Evolutionary conservation across 257 asterid species (phyloP), one percentile per base, ranked within the genome.

Genomic region (Jacaranda mimosifolia): DNA sequence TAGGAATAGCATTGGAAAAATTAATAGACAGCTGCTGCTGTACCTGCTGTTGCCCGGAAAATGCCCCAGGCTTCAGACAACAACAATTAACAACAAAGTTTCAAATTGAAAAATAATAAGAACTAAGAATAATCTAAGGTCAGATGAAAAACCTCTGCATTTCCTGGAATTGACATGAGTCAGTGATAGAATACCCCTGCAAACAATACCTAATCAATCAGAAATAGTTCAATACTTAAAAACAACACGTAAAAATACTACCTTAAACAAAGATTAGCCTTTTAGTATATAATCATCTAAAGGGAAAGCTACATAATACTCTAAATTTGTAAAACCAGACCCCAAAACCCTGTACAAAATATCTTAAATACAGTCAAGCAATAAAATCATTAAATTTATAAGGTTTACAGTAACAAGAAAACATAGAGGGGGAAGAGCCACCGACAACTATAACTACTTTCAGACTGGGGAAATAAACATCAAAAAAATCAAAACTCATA

Each of bases 1-100:
- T 83, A 26, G 98, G 98, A 80, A 94, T 89, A 81, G 89, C 86
- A 71, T 86, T 77, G 43, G 86, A 85, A 64, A 80, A 82, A 79
- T 72, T 77, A 81, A 85, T 75, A 83, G 93, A 81, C 78, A 14
- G 89, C 77, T 73, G 86, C 52, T 43, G 82, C 10, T 77, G 83
- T 15, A 72, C 80, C 79, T 70, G 76, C 73, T 63, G 80, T 77
- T 64, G 82, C 79, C 87, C 83, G 73, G 87, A n/a, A 64, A 83
- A 60, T 39, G 83, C 78, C 76, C 87, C 85, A 79, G 87, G 71
- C 95, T 92, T 88, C 80, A 84, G 66, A 82, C n/a, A 32, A 76
- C 52, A 63, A n/a, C 63, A 36, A 62, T 45, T 76, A 73, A 53
- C 70, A 68, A 75, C 19, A 68, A 70, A 17, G 15, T 55, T 21